Percentiles rank a stretch among this genome's conserved stretches.
phyloP scores from a whole-genome alignment of 2,329 filamentous ascomycete species.

The Fusarium annulatum region DNA sequence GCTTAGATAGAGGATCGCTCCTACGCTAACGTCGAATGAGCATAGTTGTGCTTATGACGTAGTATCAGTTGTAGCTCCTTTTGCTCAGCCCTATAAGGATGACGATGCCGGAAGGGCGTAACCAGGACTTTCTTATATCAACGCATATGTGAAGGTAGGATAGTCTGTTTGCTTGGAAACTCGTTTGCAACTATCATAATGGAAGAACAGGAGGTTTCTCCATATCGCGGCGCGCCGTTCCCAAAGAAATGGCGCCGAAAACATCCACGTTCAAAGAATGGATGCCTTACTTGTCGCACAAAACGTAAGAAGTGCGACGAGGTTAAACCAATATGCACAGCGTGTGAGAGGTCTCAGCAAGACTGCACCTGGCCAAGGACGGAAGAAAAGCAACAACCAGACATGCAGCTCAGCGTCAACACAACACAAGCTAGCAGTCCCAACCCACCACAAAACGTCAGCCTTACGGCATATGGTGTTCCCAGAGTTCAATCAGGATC shows the following conservation, averaged over 20 bases:
- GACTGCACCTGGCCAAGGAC: background rate
- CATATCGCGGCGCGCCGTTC: background rate
- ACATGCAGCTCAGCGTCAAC: background rate
- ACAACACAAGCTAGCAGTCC: background rate
- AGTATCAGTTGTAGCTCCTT: background rate
- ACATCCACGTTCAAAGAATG: conserved; percentile 14
- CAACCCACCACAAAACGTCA: background rate
- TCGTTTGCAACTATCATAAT: background rate
- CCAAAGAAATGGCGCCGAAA: conserved; percentile 18
- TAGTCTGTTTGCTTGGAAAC: background rate
- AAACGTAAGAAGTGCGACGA: conserved; percentile 23
- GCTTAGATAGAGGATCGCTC: background rate
- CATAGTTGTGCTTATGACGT: background rate
- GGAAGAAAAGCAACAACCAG: background rate
- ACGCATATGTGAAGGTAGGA: background rate
- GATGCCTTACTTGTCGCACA: background rate
- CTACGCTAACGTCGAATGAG: background rate
- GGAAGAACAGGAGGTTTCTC: background rate
- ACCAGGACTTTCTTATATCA: background rate
- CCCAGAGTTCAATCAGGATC: too few relatives aligned
- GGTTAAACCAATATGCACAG: background rate
- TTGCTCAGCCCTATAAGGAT: background rate
- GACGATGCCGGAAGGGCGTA: background rate
- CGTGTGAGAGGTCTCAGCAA: background rate
- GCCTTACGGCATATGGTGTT: too few relatives aligned